phyloP scores from a whole-genome alignment of 768 basidiomycete species.

The Termitomyces heimii region DNA sequence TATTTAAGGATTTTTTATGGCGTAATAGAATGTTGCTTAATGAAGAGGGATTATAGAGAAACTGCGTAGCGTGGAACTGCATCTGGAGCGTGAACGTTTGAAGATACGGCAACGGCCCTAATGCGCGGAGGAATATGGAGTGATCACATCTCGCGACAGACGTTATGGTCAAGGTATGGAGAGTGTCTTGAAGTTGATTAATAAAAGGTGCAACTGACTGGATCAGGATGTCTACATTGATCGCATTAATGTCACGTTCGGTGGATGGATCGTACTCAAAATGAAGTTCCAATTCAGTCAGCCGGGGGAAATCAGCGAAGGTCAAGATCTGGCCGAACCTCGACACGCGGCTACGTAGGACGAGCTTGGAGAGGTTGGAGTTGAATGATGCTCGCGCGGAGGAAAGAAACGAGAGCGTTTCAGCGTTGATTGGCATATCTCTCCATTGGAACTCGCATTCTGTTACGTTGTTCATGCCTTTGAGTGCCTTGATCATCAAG shows the following conservation, averaged over 20 bases:
- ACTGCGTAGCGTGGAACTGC: conserved; percentile 12
- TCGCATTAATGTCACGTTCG: neutral
- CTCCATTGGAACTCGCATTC: conserved; percentile 32
- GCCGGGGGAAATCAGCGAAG: conserved; percentile 21
- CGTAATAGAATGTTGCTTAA: conserved; percentile 16
- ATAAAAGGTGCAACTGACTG: conserved; percentile 26
- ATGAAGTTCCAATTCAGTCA: conserved; percentile 27
- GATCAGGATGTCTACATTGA: conserved; percentile 14
- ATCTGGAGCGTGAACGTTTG: conserved; percentile 17
- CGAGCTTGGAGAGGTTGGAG: conserved; percentile 26
- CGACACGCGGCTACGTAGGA: conserved; percentile 24
- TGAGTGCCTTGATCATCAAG: conserved; percentile 25
- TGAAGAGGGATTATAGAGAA: conserved; percentile 19
- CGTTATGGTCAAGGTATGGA: conserved; percentile 26
- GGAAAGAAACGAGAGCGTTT: conserved; percentile 23
- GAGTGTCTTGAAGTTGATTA: conserved; percentile 17
- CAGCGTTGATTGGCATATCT: conserved; percentile 26
- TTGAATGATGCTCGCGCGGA: conserved; percentile 22
- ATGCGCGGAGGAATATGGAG: conserved; percentile 24
- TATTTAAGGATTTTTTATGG: conserved; percentile 15
- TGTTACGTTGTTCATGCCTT: conserved; percentile 26
- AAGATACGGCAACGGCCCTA: conserved; percentile 21
- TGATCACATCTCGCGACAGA: conserved; percentile 26
- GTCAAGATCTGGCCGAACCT: conserved; percentile 24
- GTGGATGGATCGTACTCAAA: conserved; percentile 23